Evolutionary conservation across 495 filamentous ascomycete species (phyloP).

Genomic region (Aspergillus bertholletiae): DNA sequence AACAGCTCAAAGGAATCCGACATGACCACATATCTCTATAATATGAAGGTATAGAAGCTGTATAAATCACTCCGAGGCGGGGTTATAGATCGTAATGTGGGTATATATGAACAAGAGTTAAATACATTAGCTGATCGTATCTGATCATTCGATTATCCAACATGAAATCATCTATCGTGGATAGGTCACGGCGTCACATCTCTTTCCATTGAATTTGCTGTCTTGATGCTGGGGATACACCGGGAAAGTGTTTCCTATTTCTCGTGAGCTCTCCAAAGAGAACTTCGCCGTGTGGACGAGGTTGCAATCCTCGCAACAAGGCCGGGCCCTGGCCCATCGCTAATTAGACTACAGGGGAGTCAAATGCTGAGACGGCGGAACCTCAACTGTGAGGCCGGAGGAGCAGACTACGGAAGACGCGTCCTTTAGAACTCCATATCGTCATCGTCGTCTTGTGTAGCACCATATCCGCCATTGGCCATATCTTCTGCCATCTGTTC

Average conservation of each 20-base stretch:
- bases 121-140: background rate
- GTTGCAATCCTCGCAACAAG: background rate
- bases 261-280: background rate
- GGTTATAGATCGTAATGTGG: background rate
- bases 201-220: background rate
- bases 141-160: background rate
- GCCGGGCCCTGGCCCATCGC: background rate
- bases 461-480: constrained; percentile 37
- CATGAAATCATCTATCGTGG: background rate
- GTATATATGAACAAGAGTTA: background rate
- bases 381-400: background rate
- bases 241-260: background rate
- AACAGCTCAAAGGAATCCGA: too few relatives aligned
- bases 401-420: background rate
- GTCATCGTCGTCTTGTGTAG: constrained; percentile 42
- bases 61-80: background rate
- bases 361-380: too few relatives aligned
- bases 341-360: too few relatives aligned
- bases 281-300: background rate
- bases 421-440: constrained; percentile 44
- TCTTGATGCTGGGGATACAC: background rate
- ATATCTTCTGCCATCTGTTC: constrained; percentile 45
- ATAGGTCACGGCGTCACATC: background rate
- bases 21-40: too few relatives aligned
- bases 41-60: background rate